phyloP scores from a whole-genome alignment of 805 yeast species.

The Candida piceae region DNA sequence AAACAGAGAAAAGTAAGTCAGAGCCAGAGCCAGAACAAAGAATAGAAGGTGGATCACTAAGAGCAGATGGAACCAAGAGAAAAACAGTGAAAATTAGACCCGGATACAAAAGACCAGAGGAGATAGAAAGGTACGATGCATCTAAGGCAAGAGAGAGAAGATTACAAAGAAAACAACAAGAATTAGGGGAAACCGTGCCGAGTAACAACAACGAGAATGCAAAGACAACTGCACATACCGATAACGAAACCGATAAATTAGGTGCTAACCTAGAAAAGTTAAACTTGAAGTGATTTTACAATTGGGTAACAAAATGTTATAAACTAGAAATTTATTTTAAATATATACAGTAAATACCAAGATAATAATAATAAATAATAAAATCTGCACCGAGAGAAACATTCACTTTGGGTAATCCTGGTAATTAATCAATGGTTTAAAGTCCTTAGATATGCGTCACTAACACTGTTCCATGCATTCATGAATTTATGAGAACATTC shows the following conservation, averaged over 20 bases:
- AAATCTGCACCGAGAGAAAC: too few species aligned
- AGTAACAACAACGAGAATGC: too few species aligned
- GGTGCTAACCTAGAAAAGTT: too few species aligned
- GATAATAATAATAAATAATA: too few species aligned
- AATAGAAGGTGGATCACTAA: constrained; percentile 18
- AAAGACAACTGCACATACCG: too few species aligned
- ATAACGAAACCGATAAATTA: too few species aligned
- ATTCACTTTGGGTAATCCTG: constrained; percentile 42
- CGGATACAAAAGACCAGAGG: constrained; percentile 21
- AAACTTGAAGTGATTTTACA: too few species aligned
- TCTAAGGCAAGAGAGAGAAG: constrained; percentile 6
- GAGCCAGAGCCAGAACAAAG: constrained; percentile 1
- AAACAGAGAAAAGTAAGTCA: too few species aligned
- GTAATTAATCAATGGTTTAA: too few species aligned
- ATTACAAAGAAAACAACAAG: constrained; percentile 2
- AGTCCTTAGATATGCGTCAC: constrained; percentile 73
- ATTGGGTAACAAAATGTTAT: too few species aligned
- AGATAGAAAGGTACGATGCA: constrained; percentile 14
- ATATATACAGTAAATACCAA: too few species aligned
- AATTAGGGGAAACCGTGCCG: not conserved
- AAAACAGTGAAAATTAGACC: constrained; percentile 18
- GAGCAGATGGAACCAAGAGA: constrained; percentile 24
- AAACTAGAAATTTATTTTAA: too few species aligned
- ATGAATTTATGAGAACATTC: constrained; percentile 83
- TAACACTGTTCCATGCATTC: constrained; percentile 85